phyloP scores from a whole-genome alignment of 192 early-diverging fungal species.

The Linderina pennispora region DNA sequence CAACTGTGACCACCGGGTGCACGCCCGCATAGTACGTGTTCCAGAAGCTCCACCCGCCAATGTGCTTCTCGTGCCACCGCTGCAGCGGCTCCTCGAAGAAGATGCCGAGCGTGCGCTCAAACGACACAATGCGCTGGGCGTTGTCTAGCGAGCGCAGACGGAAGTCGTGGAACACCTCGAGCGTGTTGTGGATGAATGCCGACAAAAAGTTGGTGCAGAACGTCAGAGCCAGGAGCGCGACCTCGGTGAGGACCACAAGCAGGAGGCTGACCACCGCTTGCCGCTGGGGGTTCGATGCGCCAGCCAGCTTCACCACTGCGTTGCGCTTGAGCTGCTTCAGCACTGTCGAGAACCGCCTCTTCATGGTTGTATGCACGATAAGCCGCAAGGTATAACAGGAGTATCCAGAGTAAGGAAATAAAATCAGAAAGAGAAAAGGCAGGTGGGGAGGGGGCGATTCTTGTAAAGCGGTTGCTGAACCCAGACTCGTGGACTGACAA shows the following conservation, averaged over 20 bases:
- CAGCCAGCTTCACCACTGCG: constrained; percentile 37
- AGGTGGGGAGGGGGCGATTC: too few relatives aligned
- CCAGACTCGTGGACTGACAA: too few relatives aligned
- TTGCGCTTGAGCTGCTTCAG: constrained; percentile 41
- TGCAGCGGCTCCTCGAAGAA: constrained; percentile 47
- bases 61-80: constrained; percentile 34
- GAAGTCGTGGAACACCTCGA: constrained; percentile 41
- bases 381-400: background rate
- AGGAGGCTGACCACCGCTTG: constrained; percentile 40
- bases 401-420: constrained; percentile 1
- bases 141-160: constrained; percentile 42
- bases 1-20: constrained; percentile 41
- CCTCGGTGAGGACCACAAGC: constrained; percentile 36
- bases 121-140: constrained; percentile 36
- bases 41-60: constrained; percentile 45
- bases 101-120: constrained; percentile 35
- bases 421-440: constrained; percentile 2
- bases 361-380: constrained; percentile 12
- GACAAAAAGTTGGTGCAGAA: constrained; percentile 50
- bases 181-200: constrained; percentile 44
- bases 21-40: constrained; percentile 49
- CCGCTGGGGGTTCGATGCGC: constrained; percentile 38
- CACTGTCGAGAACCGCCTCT: constrained; percentile 37
- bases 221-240: constrained; percentile 43
- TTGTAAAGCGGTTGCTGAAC: too few relatives aligned